Percentiles rank a stretch among this genome's conserved stretches.
Conservation (phyloP, 2,329 filamentous ascomycete species). For the Colletotrichum zoysiae region DNA sequence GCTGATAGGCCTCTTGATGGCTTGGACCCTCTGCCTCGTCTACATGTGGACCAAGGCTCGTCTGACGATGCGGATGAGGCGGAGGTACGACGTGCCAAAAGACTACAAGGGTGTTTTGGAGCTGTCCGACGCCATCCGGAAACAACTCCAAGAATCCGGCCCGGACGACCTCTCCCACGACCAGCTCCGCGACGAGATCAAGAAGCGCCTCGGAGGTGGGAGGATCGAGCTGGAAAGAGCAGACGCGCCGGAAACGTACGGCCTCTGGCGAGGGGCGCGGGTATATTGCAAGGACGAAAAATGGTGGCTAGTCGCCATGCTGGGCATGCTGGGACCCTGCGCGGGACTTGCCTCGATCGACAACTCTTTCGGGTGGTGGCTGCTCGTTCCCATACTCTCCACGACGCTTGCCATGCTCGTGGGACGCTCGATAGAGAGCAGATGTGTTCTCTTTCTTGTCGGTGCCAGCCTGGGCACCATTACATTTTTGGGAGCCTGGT, state of each 20-base stretch:
- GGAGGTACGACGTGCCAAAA: slow-evolving; percentile 17
- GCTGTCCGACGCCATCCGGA: slow-evolving; percentile 23
- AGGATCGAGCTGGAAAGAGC: slow-evolving; percentile 40
- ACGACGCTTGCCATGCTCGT: slow-evolving; percentile 6
- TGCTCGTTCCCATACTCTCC: neutral
- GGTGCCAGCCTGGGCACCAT: neutral
- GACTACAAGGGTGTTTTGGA: slow-evolving; percentile 36
- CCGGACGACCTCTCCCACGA: slow-evolving; percentile 39
- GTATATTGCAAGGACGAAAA: slow-evolving; percentile 27
- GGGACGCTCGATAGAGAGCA: slow-evolving; percentile 21
- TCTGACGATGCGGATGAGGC: slow-evolving; percentile 25
- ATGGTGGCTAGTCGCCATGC: slow-evolving; percentile 25
- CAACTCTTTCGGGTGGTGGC: slow-evolving; percentile 8
- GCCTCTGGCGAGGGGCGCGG: slow-evolving; percentile 8
- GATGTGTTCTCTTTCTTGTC: neutral
- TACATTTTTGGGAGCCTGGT: slow-evolving; percentile 13
- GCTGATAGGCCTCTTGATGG: slow-evolving; percentile 25
- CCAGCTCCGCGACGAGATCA: slow-evolving; percentile 42
- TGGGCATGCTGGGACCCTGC: slow-evolving; percentile 10
- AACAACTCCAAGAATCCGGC: slow-evolving; percentile 39
- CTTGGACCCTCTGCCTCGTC: slow-evolving; percentile 44
- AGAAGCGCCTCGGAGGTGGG: slow-evolving; percentile 42
- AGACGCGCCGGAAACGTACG: neutral
- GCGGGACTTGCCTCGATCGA: neutral
- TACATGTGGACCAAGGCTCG: slow-evolving; percentile 43